These are phyloP conservation scores for Physaria fendleri DNA, from an alignment of 345 rosid species.

Conservation along the genomic window DNA sequence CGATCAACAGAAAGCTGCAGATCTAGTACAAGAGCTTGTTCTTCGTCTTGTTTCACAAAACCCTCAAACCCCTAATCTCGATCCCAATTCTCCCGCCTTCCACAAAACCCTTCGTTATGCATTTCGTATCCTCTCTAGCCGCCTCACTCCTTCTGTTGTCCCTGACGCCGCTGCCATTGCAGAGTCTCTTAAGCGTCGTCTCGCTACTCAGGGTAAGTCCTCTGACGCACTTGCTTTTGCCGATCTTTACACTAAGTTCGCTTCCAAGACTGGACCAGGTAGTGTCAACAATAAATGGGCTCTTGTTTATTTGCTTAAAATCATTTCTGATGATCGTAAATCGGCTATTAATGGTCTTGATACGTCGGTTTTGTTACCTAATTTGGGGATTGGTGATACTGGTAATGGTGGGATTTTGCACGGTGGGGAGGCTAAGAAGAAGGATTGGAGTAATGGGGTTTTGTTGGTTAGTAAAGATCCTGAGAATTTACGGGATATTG, in stretches of 20 bases:
- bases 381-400: constrained; percentile 37
- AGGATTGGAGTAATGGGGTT: constrained; percentile 66
- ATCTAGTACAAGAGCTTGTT: constrained; percentile 84
- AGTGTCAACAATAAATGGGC: constrained; percentile 93
- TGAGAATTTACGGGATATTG: constrained; percentile 64
- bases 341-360: constrained; percentile 31
- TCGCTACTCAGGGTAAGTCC: constrained; percentile 85
- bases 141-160: constrained; percentile 64
- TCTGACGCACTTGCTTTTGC: constrained; percentile 79
- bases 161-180: constrained; percentile 80
- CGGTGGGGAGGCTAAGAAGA: constrained; percentile 33
- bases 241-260: constrained; percentile 75
- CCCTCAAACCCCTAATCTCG: constrained; percentile 39
- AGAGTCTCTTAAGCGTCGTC: constrained; percentile 90
- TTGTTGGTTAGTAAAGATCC: constrained; percentile 67
- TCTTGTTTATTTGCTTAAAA: constrained; percentile 71
- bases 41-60: constrained; percentile 63
- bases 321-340: constrained; percentile 64
- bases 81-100: constrained; percentile 45
- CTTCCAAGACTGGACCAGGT: constrained; percentile 81
- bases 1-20: constrained; percentile 63
- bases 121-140: constrained; percentile 80
- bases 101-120: constrained; percentile 68
- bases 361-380: constrained; percentile 51
- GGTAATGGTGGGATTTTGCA: constrained; percentile 31